Evolutionary conservation across 2,329 filamentous ascomycete genomes (phyloP).

Genomic region (Sporothrix variecibatus): DNA sequence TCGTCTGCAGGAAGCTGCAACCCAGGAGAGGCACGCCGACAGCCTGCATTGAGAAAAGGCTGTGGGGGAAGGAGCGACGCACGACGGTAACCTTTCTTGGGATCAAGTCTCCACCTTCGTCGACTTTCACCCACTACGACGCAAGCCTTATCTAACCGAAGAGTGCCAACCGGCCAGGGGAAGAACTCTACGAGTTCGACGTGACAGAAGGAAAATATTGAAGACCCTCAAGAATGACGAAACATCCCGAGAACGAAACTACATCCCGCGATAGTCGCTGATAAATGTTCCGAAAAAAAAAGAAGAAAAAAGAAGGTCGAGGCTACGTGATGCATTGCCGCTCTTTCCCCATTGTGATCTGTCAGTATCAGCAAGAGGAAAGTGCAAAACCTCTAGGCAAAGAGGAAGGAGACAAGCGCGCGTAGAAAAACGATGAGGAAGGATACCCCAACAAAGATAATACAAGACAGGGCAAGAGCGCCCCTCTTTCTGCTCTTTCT

Average conservation of each 20-base stretch:
- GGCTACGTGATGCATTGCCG: not conserved
- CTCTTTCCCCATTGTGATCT: not conserved
- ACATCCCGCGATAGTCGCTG: constrained; percentile 9
- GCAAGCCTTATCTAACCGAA: constrained; percentile 31
- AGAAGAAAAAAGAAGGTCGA: not conserved
- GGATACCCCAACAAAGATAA: not conserved
- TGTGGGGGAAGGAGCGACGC: constrained; percentile 12
- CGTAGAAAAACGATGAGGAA: not conserved
- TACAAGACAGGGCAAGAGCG: not conserved
- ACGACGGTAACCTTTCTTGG: not conserved
- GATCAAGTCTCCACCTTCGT: not conserved
- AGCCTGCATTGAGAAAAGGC: not conserved
- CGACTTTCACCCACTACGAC: not conserved
- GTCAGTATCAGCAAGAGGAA: not conserved
- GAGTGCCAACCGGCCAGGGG: not conserved
- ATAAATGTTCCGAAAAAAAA: not conserved
- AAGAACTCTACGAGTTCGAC: not conserved
- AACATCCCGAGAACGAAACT: not conserved
- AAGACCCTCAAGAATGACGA: not conserved
- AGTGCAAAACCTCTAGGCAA: not conserved
- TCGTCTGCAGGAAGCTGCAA: not conserved
- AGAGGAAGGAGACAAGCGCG: not conserved
- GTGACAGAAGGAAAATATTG: not conserved
- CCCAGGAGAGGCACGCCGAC: not conserved
- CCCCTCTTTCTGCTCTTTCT: not conserved